Evolutionary conservation across 108 stramenopile species (phyloP), one percentile per base, ranked within the genome.

Genomic region (Schizochytrium sp.): DNA sequence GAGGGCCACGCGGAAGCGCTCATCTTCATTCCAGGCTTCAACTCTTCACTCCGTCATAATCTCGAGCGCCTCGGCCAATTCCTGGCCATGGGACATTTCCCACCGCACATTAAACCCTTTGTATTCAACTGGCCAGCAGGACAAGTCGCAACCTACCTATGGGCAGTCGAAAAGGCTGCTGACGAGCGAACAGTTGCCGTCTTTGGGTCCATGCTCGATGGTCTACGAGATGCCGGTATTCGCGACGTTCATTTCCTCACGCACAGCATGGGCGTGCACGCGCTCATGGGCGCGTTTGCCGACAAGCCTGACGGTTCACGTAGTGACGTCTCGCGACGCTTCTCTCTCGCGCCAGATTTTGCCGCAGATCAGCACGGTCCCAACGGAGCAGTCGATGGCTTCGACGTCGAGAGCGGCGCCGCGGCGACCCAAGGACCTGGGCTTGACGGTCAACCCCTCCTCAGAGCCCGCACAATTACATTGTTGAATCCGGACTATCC

Each of bases 211-310:
- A 57, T 92, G 71, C 44, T 92, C 72, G 51, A 60, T 21, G 88
- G 92, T 25, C 76, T 92, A 6, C 87, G 83, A 28, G 48, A 44
- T 60, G 92, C 88, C 3, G 93, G 93, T 2, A 89, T 92, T n/a
- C 53, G n/a, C 41, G 89, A 91, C 25, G 87, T 93, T 29, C 94
- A 94, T 69, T 58, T 94, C 47, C 45, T 94, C 21, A 91, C 87
- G n/a, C 94, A 94, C 72, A 92, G 90, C 71, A 59, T 94, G 63
- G 94, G 93, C 43, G 93, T 91, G 5, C 92, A 92, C 45, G 91
- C 92, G 21, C 58, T 93, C 5, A 23, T 93, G 58, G 87, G 72
- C 28, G 87, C 87, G 3, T 89, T 93, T 58, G 88, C 72, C 41
- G 90, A 93, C 76, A 89, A 89, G 16, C 4, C 28, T 4, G 91